These are phyloP conservation scores for Leptoxyphium fumago DNA, from an alignment of 2,329 filamentous ascomycete species.

Conservation along the genomic window DNA sequence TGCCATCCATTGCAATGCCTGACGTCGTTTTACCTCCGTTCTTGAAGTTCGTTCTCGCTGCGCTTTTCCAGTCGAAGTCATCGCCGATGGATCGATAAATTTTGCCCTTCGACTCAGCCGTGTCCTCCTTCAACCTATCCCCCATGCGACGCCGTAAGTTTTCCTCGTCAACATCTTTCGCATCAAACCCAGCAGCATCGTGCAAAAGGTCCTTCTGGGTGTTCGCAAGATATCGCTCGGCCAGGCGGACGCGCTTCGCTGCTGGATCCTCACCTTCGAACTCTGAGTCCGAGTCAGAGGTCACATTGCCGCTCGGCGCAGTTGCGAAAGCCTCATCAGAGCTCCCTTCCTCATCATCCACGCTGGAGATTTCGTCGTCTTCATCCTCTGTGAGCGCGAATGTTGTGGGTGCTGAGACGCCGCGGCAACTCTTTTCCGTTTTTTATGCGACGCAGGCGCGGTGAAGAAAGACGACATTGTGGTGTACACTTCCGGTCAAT, in stretches of 20 bases:
- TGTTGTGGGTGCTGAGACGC: conserved; percentile 37
- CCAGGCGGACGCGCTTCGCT: conserved; percentile 71
- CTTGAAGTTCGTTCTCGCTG: conserved; percentile 58
- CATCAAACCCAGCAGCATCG: conserved; percentile 68
- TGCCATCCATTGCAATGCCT: conserved; percentile 61
- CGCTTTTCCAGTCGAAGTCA: conserved; percentile 53
- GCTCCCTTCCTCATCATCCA: conserved; percentile 44
- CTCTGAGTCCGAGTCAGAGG: conserved; percentile 32
- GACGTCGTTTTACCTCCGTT: conserved; percentile 68
- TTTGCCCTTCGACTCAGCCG: conserved; percentile 78
- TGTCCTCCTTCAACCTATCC: conserved; percentile 78
- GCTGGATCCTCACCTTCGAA: conserved; percentile 73
- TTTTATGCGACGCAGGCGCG: conserved; percentile 69
- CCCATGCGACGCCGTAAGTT: conserved; percentile 50
- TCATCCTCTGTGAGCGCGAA: conserved; percentile 33
- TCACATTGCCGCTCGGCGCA: conserved; percentile 17
- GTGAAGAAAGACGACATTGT: conserved; percentile 94
- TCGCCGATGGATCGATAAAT: conserved; percentile 69
- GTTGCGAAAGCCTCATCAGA: conserved; percentile 38
- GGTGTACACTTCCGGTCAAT: not conserved
- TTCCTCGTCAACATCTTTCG: conserved; percentile 82
- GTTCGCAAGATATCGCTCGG: conserved; percentile 86
- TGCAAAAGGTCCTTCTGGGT: conserved; percentile 60
- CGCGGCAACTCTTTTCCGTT: conserved; percentile 56
- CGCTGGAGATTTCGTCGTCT: conserved; percentile 77